These are phyloP conservation scores for Bacterosira constricta DNA, from an alignment of 108 stramenopile genomes.

Conservation along the genomic window DNA sequence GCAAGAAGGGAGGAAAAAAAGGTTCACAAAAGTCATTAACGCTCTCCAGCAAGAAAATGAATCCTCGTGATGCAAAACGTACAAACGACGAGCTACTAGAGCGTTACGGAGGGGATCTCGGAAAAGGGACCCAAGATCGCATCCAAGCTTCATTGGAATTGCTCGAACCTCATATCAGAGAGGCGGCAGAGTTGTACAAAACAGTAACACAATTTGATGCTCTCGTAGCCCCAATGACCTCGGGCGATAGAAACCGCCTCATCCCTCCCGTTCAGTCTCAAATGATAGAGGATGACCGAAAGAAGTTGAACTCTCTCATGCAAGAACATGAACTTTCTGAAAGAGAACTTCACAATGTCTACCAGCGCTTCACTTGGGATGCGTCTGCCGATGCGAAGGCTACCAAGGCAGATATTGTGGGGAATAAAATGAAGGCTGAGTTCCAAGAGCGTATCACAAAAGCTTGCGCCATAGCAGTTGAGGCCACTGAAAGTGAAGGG, in stretches of 20 bases:
- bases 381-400: slow-evolving; percentile 82
- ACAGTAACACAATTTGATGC: slow-evolving; percentile 55
- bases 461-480: slow-evolving; percentile 57
- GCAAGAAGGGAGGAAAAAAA: slow-evolving; percentile 3
- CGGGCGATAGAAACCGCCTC: slow-evolving; percentile 40
- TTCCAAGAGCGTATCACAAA: slow-evolving; percentile 49
- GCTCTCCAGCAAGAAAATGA: slow-evolving; percentile 25
- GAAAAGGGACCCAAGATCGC: slow-evolving; percentile 58
- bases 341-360: slow-evolving; percentile 63
- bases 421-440: slow-evolving; percentile 57
- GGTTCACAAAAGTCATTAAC: neutral
- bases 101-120: slow-evolving; percentile 65
- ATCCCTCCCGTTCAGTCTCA: slow-evolving; percentile 47
- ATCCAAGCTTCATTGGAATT: slow-evolving; percentile 45
- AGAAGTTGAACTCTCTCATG: slow-evolving; percentile 46
- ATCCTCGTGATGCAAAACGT: slow-evolving; percentile 23
- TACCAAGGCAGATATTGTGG: slow-evolving; percentile 54
- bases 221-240: slow-evolving; percentile 43
- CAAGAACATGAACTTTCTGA: slow-evolving; percentile 41
- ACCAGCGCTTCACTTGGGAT: slow-evolving; percentile 76
- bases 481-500: slow-evolving; percentile 33
- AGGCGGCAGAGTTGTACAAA: slow-evolving; percentile 60
- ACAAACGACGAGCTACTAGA: slow-evolving; percentile 23
- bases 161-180: slow-evolving; percentile 53
- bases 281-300: slow-evolving; percentile 48